Conservation (phyloP, 257 asterid genomes). For the Solanum sejunctum region DNA sequence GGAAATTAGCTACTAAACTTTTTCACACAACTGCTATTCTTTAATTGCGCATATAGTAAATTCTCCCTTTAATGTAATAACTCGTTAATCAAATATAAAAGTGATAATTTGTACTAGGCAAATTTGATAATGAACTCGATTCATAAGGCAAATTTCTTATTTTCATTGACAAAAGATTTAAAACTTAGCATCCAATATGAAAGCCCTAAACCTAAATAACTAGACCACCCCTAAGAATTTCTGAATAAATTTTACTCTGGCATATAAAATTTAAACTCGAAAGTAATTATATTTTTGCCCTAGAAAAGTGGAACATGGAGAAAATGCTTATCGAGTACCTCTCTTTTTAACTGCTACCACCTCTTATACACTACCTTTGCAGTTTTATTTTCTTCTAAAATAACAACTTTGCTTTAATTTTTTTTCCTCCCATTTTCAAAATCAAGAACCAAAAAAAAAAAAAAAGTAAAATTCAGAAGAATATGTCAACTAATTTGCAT, state of each 20-base stretch:
- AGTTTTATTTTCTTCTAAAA: background rate
- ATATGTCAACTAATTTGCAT: background rate
- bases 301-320: background rate
- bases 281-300: background rate
- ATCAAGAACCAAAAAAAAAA: background rate
- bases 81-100: too few species aligned
- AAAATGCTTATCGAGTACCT: background rate
- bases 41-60: too few species aligned
- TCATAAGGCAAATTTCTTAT: too few species aligned
- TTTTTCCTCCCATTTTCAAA: background rate
- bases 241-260: too few species aligned
- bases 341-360: background rate
- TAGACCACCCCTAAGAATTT: too few species aligned
- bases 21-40: background rate
- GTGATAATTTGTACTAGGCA: too few species aligned
- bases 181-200: too few species aligned
- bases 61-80: accelerated
- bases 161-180: too few species aligned
- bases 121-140: too few species aligned
- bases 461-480: background rate
- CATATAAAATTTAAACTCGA: background rate
- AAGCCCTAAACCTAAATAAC: too few species aligned
- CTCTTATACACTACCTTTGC: background rate
- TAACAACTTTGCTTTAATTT: background rate
- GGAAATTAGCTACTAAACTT: background rate